phyloP scores from a whole-genome alignment of 1,139 yeast genomes.

The Insectozyma bohioensis region DNA sequence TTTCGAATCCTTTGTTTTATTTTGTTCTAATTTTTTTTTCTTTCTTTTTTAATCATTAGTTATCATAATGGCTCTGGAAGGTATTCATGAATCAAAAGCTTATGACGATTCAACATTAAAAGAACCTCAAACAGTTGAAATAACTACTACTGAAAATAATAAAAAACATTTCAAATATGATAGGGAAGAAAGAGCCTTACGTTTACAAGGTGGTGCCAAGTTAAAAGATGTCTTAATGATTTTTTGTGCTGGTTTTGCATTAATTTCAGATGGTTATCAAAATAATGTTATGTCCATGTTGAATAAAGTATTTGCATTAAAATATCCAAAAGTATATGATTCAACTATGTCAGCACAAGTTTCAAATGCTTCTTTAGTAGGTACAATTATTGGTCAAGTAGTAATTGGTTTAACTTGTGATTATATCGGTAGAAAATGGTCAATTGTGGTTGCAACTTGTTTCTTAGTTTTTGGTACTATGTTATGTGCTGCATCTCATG shows the following conservation, averaged over 20 bases:
- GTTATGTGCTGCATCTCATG: slow-evolving; percentile 52
- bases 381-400: slow-evolving; percentile 52
- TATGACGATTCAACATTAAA: too few species aligned
- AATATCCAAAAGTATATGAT: slow-evolving; percentile 32
- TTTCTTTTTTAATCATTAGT: too few species aligned
- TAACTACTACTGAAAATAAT: slow-evolving; percentile 5
- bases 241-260: slow-evolving; percentile 50
- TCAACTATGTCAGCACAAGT: slow-evolving; percentile 44
- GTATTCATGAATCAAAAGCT: too few species aligned
- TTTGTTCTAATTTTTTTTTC: too few species aligned
- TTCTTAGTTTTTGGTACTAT: slow-evolving; percentile 46
- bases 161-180: slow-evolving; percentile 31
- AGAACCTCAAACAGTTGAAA: slow-evolving; percentile 9
- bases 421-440: slow-evolving; percentile 47
- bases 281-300: slow-evolving; percentile 51
- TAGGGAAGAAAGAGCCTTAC: slow-evolving; percentile 29
- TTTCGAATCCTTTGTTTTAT: too few species aligned
- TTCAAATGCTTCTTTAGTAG: slow-evolving; percentile 49
- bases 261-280: slow-evolving; percentile 54
- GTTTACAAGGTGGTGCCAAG: slow-evolving; percentile 30
- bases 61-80: too few species aligned
- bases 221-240: slow-evolving; percentile 35
- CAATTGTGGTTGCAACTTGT: slow-evolving; percentile 45
- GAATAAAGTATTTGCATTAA: slow-evolving; percentile 35
- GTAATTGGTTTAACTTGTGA: slow-evolving; percentile 45